Percentiles rank a stretch among this genome's conserved stretches.
Evolutionary conservation across 2,329 filamentous ascomycete genomes (phyloP).

Genomic region (Curvularia verruculosa): DNA sequence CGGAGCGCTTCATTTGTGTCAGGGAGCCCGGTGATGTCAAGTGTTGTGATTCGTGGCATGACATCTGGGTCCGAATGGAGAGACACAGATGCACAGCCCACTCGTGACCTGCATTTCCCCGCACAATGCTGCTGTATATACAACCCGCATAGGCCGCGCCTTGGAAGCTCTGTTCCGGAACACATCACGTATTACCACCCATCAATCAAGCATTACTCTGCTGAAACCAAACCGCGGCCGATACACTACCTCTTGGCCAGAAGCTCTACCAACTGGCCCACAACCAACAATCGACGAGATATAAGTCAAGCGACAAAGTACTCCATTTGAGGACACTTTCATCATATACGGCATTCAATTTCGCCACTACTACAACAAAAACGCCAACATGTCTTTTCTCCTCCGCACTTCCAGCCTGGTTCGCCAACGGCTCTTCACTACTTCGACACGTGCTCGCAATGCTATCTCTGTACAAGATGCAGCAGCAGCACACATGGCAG

Average conservation of each 20-base stretch:
- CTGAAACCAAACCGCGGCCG: slow-evolving; percentile 25
- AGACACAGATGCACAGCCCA: slow-evolving; percentile 33
- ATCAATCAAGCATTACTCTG: slow-evolving; percentile 17
- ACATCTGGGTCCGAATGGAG: slow-evolving; percentile 34
- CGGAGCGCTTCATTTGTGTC: slow-evolving; percentile 12
- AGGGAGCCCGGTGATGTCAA: slow-evolving; percentile 18
- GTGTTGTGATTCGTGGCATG: slow-evolving; percentile 45
- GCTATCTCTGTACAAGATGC: slow-evolving; percentile 33
- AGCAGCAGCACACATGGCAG: slow-evolving; percentile 33
- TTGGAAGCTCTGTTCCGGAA: slow-evolving; percentile 18
- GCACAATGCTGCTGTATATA: slow-evolving; percentile 34
- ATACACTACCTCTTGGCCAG: slow-evolving; percentile 25
- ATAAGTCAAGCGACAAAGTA: slow-evolving; percentile 14
- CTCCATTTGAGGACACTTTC: slow-evolving; percentile 7
- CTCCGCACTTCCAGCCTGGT: slow-evolving; percentile 31
- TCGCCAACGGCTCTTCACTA: slow-evolving; percentile 39
- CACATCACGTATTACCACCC: slow-evolving; percentile 21
- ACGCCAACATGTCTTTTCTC: slow-evolving; percentile 38
- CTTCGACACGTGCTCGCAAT: slow-evolving; percentile 34
- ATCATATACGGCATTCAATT: slow-evolving; percentile 1
- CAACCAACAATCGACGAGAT: slow-evolving; percentile 3
- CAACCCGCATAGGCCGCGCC: slow-evolving; percentile 26
- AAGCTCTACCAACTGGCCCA: slow-evolving; percentile 5
- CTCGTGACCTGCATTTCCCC: slow-evolving; percentile 37
- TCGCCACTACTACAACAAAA: slow-evolving; percentile 11